A percentile compares a stretch with the other conserved stretches of the same genome.
Conservation (phyloP, 2,329 filamentous ascomycete species). For the Incumbomyces delicatus region DNA sequence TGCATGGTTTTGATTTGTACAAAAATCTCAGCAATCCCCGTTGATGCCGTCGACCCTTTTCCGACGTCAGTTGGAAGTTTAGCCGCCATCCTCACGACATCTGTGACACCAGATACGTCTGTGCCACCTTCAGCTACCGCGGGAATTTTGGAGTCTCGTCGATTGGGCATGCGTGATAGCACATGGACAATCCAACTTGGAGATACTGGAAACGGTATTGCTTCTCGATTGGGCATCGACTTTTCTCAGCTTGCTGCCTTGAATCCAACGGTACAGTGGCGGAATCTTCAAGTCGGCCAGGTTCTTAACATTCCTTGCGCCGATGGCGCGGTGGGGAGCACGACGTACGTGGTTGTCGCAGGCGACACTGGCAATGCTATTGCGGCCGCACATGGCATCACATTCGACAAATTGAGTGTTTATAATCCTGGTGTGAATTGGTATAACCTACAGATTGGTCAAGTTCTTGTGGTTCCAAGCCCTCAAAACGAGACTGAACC, state of each 20-base stretch:
- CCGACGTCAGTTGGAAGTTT: not conserved
- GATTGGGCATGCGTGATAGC: not conserved
- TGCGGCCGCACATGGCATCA: constrained; percentile 13
- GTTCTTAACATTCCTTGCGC: constrained; percentile 11
- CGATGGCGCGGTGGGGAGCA: not conserved
- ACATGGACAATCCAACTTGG: constrained; percentile 15
- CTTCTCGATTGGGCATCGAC: constrained; percentile 11
- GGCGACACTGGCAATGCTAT: constrained; percentile 18
- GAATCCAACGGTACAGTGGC: constrained; percentile 17
- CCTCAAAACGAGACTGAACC: constrained; percentile 19
- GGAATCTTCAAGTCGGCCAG: constrained; percentile 14
- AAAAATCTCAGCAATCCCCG: not conserved
- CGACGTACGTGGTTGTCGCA: constrained; percentile 14
- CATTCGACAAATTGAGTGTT: constrained; percentile 11
- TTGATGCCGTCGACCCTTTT: not conserved
- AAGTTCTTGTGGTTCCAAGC: constrained; percentile 23
- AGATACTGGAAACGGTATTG: constrained; percentile 18
- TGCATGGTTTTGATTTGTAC: not conserved
- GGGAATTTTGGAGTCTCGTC: not conserved
- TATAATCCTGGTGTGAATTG: constrained; percentile 17
- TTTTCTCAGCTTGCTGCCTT: constrained; percentile 11
- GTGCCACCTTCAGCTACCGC: not conserved
- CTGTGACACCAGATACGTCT: too few species aligned
- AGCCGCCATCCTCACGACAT: not conserved
- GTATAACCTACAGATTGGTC: constrained; percentile 14